Base-by-base conservation (phyloP, 768 basidiomycete genomes). In the Rhizopogon vulgaris region DNA sequence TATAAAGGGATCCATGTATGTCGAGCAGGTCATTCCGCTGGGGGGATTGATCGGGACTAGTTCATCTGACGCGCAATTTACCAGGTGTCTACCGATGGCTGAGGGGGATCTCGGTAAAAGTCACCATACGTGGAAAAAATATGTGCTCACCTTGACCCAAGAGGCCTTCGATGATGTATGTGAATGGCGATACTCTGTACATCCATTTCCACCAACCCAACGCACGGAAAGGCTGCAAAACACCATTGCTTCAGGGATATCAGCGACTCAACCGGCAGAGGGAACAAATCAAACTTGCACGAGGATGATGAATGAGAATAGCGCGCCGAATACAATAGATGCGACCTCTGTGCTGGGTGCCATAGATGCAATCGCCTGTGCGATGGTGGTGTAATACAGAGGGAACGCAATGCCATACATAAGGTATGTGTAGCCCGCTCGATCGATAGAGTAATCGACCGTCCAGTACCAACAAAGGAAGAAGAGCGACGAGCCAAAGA, bases 61-160 rank as follows among this genome's bases (percentile, higher is more conserved):
- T 66, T 90, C 87, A 47, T 67, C 61, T 1, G 66, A 48, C 1
- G 80, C 64, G 65, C 88, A 89, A 5, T 59, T 65, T 37, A 83
- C 67, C 0, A 58, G 42, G 48, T 73, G 69, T 36, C 61, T 57
- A 4, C 77, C 78, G 18, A 80, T 57, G 5, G 67, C 78, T 75
- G 30, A 3, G 18, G 39, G 15, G 34, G 18, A 28, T 22, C 12
- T 37, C 18, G 14, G 49, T 49, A 28, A 27, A 4, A 9, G 27
- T 59, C 34, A 52, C 25, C 32, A 38, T 30, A 25, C 24, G 22
- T 4, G 32, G 6, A 27, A 37, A 6, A 30, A n/a, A 12, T 4
- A 15, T 15, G 27, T 6, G 36, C 38, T 30, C 30, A 58, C 57
- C 68, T 61, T 69, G 65, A 7, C 66, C 71, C 15, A 60, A 10